Base-by-base conservation (phyloP, 106 monocot species). In the Dioscorea dumetorum region DNA sequence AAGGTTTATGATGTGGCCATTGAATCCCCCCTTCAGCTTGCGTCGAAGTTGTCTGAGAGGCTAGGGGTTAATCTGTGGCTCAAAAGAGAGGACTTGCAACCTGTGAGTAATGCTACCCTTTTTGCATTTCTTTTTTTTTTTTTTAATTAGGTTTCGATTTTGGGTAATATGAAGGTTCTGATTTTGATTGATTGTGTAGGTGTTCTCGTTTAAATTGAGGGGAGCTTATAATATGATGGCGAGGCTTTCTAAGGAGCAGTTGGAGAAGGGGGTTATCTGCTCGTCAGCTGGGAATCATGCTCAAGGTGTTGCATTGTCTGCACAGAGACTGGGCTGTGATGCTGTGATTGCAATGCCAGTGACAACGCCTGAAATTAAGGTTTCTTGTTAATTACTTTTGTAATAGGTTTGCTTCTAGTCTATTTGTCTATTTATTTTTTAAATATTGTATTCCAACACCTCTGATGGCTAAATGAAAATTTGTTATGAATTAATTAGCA, bases 191-290 rank as follows among this genome's bases (percentile, higher is more conserved):
- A 12, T 62, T 62, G 12, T 73, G 54, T 41, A 99, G 99, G 99
- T 93, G 2, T 99, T 99, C 79, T 99, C 99, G 7, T 99, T 99
- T 70, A 99, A 99, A 73, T 66, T 99, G 70, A 74, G 99, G 22
- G 99, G 99, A 60, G 99, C 99, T 18, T 99, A 99, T 67, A 93
- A 99, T 52, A 99, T 99, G 99, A 99, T 99, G 99, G 84, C 79
- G 35, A 93, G 93, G 64, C 84, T 99, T 64, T 69, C 93, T 9
- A 71, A 65, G 62, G 90, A 99, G 61, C 74, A 81, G 67, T 72
- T 99, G 60, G 83, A 87, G 9, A 85, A 54, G 60, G 99, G 99
- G 58, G 99, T 99, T 31, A 87, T 99, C 53, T 99, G 99, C 72
- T 99, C 99, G 7, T 99, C 99, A 49, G 99, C 99, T 28, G 99